Evolutionary conservation across 2,329 filamentous ascomycete genomes (phyloP).

Genomic region (Drechslera avenae): DNA sequence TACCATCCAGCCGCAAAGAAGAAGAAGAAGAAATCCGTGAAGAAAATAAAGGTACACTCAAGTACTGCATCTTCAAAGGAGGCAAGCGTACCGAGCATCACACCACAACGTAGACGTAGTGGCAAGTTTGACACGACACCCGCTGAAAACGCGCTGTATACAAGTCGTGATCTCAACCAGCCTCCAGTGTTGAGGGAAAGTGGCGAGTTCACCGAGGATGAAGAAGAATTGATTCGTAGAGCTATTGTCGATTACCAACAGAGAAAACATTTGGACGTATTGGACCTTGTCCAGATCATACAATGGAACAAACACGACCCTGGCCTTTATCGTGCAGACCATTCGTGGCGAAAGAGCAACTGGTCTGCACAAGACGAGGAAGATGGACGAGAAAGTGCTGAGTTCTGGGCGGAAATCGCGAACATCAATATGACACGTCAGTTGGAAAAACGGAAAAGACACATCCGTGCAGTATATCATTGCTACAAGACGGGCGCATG

Average conservation of each 20-base stretch:
- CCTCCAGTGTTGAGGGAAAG: constrained; percentile 20
- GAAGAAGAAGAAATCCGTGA: no score
- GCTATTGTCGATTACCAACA: constrained; percentile 29
- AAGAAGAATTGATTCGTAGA: constrained; percentile 32
- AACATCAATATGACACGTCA: constrained; percentile 42
- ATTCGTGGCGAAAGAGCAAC: background rate
- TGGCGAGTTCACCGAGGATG: constrained; percentile 28
- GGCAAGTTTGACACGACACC: constrained; percentile 4
- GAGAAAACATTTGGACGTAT: constrained; percentile 17
- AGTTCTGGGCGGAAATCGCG: constrained; percentile 43
- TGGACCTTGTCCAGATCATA: constrained; percentile 29
- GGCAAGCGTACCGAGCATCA: background rate
- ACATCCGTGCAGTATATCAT: constrained; percentile 67
- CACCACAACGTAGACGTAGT: background rate
- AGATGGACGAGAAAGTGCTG: constrained; percentile 17
- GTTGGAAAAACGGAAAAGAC: constrained; percentile 43
- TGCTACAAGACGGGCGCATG: constrained; percentile 68
- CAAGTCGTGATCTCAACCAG: constrained; percentile 13
- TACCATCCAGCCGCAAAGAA: background rate
- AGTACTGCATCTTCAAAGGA: background rate
- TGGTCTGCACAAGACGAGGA: constrained; percentile 3
- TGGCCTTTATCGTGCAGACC: background rate
- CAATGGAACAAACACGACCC: constrained; percentile 18
- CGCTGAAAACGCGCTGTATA: constrained; percentile 23
- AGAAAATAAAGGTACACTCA: background rate